Percentiles rank a stretch among this genome's conserved stretches.
Evolutionary conservation across 106 monocot genomes (phyloP).

Genomic region (Triglochin maritima): DNA sequence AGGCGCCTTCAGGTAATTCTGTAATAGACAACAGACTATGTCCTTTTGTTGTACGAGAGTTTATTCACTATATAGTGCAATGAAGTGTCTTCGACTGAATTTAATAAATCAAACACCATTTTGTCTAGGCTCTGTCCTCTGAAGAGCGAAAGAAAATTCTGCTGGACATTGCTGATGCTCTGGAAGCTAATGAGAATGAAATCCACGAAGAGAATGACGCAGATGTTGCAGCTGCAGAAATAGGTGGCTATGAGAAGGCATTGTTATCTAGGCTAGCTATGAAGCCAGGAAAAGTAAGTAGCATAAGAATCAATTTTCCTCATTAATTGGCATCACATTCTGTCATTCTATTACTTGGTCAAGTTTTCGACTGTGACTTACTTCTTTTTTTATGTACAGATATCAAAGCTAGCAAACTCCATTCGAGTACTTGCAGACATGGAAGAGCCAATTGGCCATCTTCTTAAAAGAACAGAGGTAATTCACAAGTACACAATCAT

Average conservation of each 20-base stretch:
- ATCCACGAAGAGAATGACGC: constrained; percentile 77
- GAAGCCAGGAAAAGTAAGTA: constrained; percentile 71
- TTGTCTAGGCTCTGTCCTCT: constrained; percentile 47
- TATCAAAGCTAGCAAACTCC: constrained; percentile 79
- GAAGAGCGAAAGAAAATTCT: constrained; percentile 76
- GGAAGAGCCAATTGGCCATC: constrained; percentile 72
- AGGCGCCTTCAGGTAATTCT: constrained; percentile 68
- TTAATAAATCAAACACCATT: neutral
- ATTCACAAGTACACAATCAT: neutral
- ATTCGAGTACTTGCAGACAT: constrained; percentile 82
- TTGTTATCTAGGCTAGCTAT: constrained; percentile 72
- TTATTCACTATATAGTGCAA: no score
- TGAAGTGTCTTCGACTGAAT: neutral
- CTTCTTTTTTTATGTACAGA: constrained; percentile 21
- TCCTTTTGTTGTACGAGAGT: no score
- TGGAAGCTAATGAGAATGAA: constrained; percentile 64
- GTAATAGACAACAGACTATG: no score
- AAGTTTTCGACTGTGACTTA: no score
- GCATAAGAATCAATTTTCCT: no score
- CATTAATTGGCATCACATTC: no score
- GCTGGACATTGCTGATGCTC: constrained; percentile 77
- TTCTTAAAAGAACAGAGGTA: constrained; percentile 64
- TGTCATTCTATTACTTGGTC: no score
- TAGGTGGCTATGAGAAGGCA: constrained; percentile 68
- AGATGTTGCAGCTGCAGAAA: constrained; percentile 67